A percentile compares a stretch with the other conserved stretches of the same genome.
Conservation (phyloP, 768 basidiomycete species). For the Chalciporus pseudorubinellus region DNA sequence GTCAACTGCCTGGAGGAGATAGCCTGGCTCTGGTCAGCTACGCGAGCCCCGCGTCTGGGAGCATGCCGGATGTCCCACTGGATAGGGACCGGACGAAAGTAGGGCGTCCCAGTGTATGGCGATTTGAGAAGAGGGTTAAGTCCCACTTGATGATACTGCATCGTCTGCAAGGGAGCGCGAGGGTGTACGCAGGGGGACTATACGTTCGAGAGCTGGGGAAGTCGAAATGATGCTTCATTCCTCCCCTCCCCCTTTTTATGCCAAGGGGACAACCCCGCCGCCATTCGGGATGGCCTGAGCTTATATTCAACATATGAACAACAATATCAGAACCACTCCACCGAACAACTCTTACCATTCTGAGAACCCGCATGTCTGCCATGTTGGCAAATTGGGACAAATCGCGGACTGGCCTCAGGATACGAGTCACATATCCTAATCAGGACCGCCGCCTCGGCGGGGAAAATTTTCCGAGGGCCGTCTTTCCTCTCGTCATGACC, state of each 20-base stretch:
- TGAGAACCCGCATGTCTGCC: background rate
- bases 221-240: background rate
- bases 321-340: conserved; percentile 7
- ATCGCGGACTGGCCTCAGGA: background rate
- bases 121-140: conserved; percentile 21
- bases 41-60: conserved; percentile 30
- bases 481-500: conserved; percentile 5
- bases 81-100: conserved; percentile 24
- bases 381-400: background rate
- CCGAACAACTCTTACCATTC: conserved; percentile 18
- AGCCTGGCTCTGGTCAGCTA: conserved; percentile 7
- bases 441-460: background rate
- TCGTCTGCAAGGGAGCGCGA: conserved; percentile 1
- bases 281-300: background rate
- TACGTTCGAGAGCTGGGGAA: background rate
- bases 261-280: background rate
- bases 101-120: conserved; percentile 8
- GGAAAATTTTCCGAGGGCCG: background rate
- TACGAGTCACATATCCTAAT: conserved; percentile 3
- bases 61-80: conserved; percentile 51
- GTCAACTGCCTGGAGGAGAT: conserved; percentile 29
- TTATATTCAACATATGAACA: background rate
- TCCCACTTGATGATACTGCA: conserved; percentile 12
- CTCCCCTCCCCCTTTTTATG: conserved; percentile 15
- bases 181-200: background rate